These are phyloP conservation scores for Globisporangium abappressorium DNA, from an alignment of 352 stramenopile genomes.

Conservation along the genomic window DNA sequence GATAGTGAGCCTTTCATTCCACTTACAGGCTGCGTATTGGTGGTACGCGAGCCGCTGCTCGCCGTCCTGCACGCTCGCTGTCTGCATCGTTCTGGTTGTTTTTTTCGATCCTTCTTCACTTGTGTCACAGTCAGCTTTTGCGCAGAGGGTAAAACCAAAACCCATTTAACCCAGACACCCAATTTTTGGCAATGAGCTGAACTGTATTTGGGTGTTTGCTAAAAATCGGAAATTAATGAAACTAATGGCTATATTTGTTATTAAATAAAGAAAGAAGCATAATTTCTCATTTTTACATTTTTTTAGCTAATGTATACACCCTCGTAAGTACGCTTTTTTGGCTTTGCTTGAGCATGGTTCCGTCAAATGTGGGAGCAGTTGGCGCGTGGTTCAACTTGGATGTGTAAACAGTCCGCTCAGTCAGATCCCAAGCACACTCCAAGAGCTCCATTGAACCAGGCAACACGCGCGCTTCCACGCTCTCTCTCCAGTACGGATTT, in stretches of 20 bases:
- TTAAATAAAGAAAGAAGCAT: background rate
- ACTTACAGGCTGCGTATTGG: constrained; percentile 21
- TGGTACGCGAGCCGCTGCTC: constrained; percentile 32
- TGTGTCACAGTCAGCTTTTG: background rate
- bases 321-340: background rate
- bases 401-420: constrained; percentile 5
- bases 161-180: too few species aligned
- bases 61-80: constrained; percentile 22
- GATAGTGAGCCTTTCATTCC: background rate
- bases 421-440: background rate
- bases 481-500: constrained; percentile 10
- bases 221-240: too few species aligned
- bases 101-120: background rate
- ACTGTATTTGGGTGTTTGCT: too few species aligned
- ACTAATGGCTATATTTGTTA: background rate
- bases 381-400: constrained; percentile 8
- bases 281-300: background rate
- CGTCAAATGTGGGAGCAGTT: constrained; percentile 4
- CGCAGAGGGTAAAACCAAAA: background rate
- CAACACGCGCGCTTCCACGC: too few species aligned
- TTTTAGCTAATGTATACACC: background rate
- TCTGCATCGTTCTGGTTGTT: constrained; percentile 2
- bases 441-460: constrained; percentile 2
- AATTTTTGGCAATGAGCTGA: too few species aligned
- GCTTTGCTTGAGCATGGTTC: background rate